Base-by-base conservation (phyloP, 169 alveolate genomes). In the Theileria orientalis region DNA sequence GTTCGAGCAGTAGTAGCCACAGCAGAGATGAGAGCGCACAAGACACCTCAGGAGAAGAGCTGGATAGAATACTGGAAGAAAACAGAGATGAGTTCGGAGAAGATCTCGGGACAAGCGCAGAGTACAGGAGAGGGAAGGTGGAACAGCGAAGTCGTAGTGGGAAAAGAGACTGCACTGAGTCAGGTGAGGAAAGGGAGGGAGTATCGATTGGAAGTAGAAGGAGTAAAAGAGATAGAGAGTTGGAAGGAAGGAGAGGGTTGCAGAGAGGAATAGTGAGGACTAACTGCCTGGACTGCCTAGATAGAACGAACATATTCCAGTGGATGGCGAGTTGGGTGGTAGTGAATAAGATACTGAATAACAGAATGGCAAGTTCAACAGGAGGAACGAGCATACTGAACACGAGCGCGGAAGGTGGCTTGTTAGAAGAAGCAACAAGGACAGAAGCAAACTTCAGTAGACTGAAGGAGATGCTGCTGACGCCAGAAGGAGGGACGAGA, bases 231-330 rank as follows among this genome's bases (percentile, higher is more conserved):
- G 64, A 16, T 13, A 13, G 40, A 54, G 13, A 54, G 40, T 13
- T 72, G 63, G 47, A 67, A 54, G 63, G n/a, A n/a, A n/a, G n/a
- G n/a, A n/a, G n/a, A n/a, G n/a, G n/a, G n/a, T 69, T 75, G 30
- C 97, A 98, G 91, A 90, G 90, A 54, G 99, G 99, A 40, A 92
- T 96, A 0, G 75, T 96, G 33, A 90, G 99, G 54, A 95, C 97
- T 19, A 96, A 98, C 84, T 98, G 99, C 80, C 83, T 98, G 59
- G 99, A 97, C 71, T 96, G 99, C 82, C 89, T 97, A 21, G 99
- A 98, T 83, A 90, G 99, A 70, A 97, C 99, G 9, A 97, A 98
- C 83, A 98, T 94, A n/a, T 82, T 96, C 29, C 97, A 96, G 83
- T 91, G 97, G 71, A 94, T 94, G 77, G 84, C 94, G 1, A 95